These are phyloP conservation scores for Aleurites moluccanus DNA, from an alignment of 441 rosid species.

Conservation along the genomic window DNA sequence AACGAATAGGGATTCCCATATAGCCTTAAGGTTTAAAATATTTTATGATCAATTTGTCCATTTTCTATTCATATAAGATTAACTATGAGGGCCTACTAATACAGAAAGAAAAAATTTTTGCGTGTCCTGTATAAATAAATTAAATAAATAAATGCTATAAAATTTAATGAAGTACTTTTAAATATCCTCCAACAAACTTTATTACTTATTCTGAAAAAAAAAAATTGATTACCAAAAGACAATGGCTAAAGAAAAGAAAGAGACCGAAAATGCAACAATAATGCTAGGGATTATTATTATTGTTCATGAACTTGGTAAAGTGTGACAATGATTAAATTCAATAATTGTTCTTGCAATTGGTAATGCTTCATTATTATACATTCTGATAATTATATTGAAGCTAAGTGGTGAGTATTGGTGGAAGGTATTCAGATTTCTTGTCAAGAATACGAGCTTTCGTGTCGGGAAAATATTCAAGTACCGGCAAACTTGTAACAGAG, in stretches of 20 bases:
- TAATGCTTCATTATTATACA: neutral
- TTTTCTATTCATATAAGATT: no score
- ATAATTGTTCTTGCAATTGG: neutral
- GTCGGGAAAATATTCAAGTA: constrained; percentile 67
- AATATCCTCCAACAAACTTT: neutral
- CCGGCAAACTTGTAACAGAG: constrained; percentile 54
- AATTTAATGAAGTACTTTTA: neutral
- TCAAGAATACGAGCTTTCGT: constrained; percentile 87
- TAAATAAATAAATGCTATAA: neutral
- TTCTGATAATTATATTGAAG: neutral
- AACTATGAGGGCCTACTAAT: no score
- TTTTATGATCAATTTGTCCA: no score
- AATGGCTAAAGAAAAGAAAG: neutral
- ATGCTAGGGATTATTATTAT: neutral
- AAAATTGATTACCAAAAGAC: neutral
- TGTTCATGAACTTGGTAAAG: constrained; percentile 1
- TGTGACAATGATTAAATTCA: neutral
- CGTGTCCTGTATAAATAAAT: no score
- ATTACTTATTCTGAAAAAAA: neutral
- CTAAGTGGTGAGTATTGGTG: constrained; percentile 88
- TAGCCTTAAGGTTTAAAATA: no score
- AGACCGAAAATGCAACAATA: constrained; percentile 6
- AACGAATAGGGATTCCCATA: no score
- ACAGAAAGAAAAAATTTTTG: no score
- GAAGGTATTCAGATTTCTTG: constrained; percentile 70